Percentiles rank a stretch among this genome's conserved stretches.
phyloP scores from a whole-genome alignment of 2,329 filamentous ascomycete genomes.

The Ceratocystis alfenasii region DNA sequence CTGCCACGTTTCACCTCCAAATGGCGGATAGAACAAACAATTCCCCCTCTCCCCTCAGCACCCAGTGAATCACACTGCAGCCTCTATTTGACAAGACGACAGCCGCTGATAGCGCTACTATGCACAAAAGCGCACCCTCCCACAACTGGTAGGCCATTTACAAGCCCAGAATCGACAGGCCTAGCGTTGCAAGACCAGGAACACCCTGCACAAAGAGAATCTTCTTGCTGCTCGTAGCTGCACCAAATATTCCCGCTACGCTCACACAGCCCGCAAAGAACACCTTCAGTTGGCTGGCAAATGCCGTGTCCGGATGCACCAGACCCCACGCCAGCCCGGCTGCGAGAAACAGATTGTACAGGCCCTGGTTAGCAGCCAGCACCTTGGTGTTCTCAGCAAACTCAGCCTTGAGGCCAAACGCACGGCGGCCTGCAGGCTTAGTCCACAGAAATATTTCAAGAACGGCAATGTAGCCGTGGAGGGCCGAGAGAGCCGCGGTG shows the following conservation, averaged over 20 bases:
- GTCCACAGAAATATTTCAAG: slow-evolving; percentile 43
- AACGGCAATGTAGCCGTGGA: slow-evolving; percentile 39
- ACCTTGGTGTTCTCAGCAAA: slow-evolving; percentile 36
- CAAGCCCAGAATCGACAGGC: slow-evolving; percentile 25
- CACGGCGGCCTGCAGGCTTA: slow-evolving; percentile 34
- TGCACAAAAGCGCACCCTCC: background rate
- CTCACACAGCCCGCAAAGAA: slow-evolving; percentile 38
- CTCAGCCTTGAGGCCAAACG: slow-evolving; percentile 35
- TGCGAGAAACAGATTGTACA: slow-evolving; percentile 43
- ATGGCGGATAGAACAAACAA: too few relatives aligned
- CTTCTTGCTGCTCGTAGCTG: slow-evolving; percentile 31
- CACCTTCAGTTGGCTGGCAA: slow-evolving; percentile 35
- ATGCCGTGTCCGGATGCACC: slow-evolving; percentile 34
- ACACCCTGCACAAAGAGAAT: slow-evolving; percentile 37
- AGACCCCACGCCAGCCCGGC: slow-evolving; percentile 38
- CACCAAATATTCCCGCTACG: slow-evolving; percentile 38
- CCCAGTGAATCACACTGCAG: too few relatives aligned
- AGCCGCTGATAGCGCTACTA: background rate
- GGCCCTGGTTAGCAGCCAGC: slow-evolving; percentile 40
- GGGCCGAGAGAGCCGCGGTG: slow-evolving; percentile 31
- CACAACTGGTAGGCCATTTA: slow-evolving; percentile 6
- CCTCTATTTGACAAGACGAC: too few relatives aligned
- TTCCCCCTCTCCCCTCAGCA: too few relatives aligned
- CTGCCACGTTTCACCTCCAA: too few relatives aligned
- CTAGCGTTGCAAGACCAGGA: slow-evolving; percentile 28